These are phyloP conservation scores for Diaporthe sp. DNA, from an alignment of 2,329 filamentous ascomycete species.

Conservation along the genomic window DNA sequence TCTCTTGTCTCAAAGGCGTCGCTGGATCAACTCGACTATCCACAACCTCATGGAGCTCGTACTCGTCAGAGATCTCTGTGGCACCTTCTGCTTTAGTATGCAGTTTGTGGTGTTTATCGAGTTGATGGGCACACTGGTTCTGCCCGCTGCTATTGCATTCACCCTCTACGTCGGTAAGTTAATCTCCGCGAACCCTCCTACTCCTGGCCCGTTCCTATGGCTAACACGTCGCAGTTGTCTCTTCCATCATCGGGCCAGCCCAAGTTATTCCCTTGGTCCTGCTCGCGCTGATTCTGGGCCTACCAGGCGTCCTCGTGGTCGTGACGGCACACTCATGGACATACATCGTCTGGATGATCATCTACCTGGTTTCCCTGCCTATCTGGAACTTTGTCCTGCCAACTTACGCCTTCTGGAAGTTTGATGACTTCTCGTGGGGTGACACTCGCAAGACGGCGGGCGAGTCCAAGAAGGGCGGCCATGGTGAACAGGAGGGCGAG, in stretches of 20 bases:
- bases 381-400: slow-evolving; percentile 98
- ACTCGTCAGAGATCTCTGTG: slow-evolving; percentile 94
- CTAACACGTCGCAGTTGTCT: slow-evolving; percentile 72
- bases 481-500: slow-evolving; percentile 88
- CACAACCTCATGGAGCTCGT: slow-evolving; percentile 99
- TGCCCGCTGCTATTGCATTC: slow-evolving; percentile 96
- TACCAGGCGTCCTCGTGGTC: slow-evolving; percentile 92
- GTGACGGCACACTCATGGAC: slow-evolving; percentile 93
- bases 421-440: slow-evolving; percentile 99
- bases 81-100: slow-evolving; percentile 99
- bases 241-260: slow-evolving; percentile 84
- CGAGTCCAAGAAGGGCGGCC: slow-evolving; percentile 86
- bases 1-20: slow-evolving; percentile 90
- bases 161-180: slow-evolving; percentile 93
- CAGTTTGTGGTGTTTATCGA: slow-evolving; percentile 98
- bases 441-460: slow-evolving; percentile 96
- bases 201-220: background rate
- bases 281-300: slow-evolving; percentile 89
- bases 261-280: slow-evolving; percentile 94
- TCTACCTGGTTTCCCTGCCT: slow-evolving; percentile 92
- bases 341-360: slow-evolving; percentile 96
- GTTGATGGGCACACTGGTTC: slow-evolving; percentile 91
- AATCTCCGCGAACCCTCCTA: background rate
- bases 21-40: slow-evolving; percentile 99
- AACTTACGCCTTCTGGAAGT: slow-evolving; percentile 98